Base-by-base conservation (phyloP, 2,329 filamentous ascomycete species). In the Sporothrix schenckii region DNA sequence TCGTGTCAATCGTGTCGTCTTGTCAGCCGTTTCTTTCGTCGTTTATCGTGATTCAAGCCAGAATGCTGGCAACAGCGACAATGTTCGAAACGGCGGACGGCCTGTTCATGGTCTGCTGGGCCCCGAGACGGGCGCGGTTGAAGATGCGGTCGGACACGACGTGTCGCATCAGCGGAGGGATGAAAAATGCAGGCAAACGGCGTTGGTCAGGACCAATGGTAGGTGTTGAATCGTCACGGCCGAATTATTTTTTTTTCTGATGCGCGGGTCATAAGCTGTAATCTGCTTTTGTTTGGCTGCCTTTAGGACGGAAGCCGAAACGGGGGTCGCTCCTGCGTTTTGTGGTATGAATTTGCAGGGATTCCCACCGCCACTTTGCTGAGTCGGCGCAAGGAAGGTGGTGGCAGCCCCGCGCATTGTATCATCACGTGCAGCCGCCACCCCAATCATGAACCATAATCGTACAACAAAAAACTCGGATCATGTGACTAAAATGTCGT, bases 311-410 rank as follows among this genome's bases (percentile, higher is more conserved):
- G 60, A 39, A 53, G 52, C 66, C 39, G 66, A 60, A 60, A 49
- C 41, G 44, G 41, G 41, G 54, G 66, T 47, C 50, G 66, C 44
- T 34, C 53, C 52, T 67, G 49, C 63, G 50, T 67, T 67, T 54
- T 49, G 68, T 63, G 68, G 68, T 39, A 49, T 27, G 24, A 34
- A 34, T 24, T 60, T 39, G 27, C 47, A 66, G 50, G 66, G 66
- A 68, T 61, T 52, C 52, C 68, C 68, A 70, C 68, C 68, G 68
- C 68, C 68, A 70, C 68, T 70, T 70, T 58, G 58, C 13, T 34
- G 27, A 27, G 61, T 21, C 66, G 63, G 47, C 27, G 47, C 50
- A 34, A 14, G 65, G 30, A 54, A 49, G 65, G 30, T 54, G 49
- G 50, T 52, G 30, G 39, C 14, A 39, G 65, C 50, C 49, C 49